Conservation (phyloP, 768 basidiomycete species). For the Brasilioporus rufonigricans region DNA sequence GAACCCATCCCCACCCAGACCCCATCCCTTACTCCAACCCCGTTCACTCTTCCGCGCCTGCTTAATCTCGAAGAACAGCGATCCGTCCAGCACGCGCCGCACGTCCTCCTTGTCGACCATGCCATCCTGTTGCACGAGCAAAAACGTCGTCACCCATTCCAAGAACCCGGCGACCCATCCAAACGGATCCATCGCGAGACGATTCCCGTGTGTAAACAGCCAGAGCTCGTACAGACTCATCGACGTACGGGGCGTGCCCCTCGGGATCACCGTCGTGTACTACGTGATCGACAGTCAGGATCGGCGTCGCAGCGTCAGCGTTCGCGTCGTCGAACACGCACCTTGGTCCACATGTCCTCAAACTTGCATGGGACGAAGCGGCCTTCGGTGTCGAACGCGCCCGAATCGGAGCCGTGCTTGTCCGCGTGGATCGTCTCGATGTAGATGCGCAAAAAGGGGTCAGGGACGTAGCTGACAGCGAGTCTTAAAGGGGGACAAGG, state of each 20-base stretch:
- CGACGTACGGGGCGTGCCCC: constrained; percentile 13
- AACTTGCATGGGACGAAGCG: constrained; percentile 41
- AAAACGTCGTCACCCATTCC: constrained; percentile 39
- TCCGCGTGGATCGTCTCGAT: constrained; percentile 33
- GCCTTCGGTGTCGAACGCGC: constrained; percentile 40
- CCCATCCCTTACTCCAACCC: constrained; percentile 32
- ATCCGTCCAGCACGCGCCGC: constrained; percentile 41
- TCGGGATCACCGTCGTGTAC: constrained; percentile 15
- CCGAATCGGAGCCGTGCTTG: constrained; percentile 46
- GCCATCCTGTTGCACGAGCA: constrained; percentile 41
- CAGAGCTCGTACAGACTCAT: constrained; percentile 34
- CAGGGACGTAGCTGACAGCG: constrained; percentile 31
- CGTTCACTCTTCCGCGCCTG: constrained; percentile 15
- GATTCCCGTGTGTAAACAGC: constrained; percentile 28
- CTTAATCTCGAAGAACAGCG: constrained; percentile 35
- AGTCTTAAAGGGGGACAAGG: constrained; percentile 8
- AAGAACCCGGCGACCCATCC: constrained; percentile 36
- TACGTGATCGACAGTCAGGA: neutral
- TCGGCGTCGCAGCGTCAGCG: neutral
- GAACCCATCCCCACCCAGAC: constrained; percentile 31
- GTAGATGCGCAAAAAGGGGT: constrained; percentile 42
- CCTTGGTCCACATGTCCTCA: constrained; percentile 44
- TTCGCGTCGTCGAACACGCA: constrained; percentile 3
- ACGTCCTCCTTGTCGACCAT: constrained; percentile 42
- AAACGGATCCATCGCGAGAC: constrained; percentile 36